Evolutionary conservation across 352 stramenopile species (phyloP).

Genomic region (Pythium vanterpoolii): DNA sequence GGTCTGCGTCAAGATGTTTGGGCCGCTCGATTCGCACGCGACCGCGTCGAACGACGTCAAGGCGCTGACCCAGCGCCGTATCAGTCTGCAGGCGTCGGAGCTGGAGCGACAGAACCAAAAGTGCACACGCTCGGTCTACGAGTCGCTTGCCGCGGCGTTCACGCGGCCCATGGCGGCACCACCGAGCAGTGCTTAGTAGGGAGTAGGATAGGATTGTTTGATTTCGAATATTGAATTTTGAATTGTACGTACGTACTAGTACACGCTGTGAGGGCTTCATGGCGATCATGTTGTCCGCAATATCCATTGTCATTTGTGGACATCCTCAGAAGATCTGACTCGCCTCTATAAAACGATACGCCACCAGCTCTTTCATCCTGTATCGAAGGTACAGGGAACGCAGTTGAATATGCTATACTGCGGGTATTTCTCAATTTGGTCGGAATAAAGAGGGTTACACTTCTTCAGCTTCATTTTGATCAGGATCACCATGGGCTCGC

Average conservation of each 20-base stretch:
- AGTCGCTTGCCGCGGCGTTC: constrained; percentile 27
- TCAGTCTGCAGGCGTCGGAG: constrained; percentile 54
- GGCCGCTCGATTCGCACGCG: constrained; percentile 27
- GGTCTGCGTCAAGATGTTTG: constrained; percentile 60
- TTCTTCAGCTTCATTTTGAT: not conserved
- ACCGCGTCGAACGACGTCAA: constrained; percentile 31
- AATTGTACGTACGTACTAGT: too few species aligned
- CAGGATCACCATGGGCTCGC: constrained; percentile 35
- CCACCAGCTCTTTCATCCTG: too few species aligned
- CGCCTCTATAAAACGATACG: not conserved
- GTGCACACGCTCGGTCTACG: constrained; percentile 54
- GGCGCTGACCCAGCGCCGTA: constrained; percentile 34
- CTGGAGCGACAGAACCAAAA: constrained; percentile 42
- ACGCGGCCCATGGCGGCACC: constrained; percentile 5
- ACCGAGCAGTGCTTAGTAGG: not conserved
- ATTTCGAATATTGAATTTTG: too few species aligned
- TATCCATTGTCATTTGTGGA: not conserved
- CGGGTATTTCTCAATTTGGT: not conserved
- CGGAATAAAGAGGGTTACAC: not conserved
- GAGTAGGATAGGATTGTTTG: too few species aligned
- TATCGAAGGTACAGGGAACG: not conserved
- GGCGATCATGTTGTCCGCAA: too few species aligned
- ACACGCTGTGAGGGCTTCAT: too few species aligned
- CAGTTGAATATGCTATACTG: not conserved
- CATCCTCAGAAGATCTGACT: not conserved